Evolutionary conservation across 257 asterid species (phyloP).

Genomic region (Ilex asprella): DNA sequence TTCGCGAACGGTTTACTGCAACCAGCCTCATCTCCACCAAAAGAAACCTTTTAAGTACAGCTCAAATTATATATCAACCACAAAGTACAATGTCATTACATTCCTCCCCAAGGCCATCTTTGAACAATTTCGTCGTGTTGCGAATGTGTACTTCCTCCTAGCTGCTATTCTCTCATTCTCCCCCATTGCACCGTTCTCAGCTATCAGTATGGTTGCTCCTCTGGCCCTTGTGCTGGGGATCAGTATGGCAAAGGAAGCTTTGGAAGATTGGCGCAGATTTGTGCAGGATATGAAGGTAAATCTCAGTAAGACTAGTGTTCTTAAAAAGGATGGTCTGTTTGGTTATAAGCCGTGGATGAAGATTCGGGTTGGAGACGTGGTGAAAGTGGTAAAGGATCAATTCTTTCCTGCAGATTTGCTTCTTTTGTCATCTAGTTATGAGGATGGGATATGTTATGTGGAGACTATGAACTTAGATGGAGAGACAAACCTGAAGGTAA

Average conservation of each 20-base stretch:
- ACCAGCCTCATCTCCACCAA: conserved; percentile 67
- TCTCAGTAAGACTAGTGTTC: conserved; percentile 58
- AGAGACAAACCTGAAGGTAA: conserved; percentile 91
- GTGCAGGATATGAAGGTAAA: conserved; percentile 94
- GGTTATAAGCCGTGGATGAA: conserved; percentile 78
- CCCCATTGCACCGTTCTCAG: conserved; percentile 72
- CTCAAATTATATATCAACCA: conserved; percentile 76
- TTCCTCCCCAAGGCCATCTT: conserved; percentile 89
- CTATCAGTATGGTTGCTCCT: conserved; percentile 89
- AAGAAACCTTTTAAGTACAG: conserved; percentile 64
- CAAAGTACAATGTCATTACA: conserved; percentile 76
- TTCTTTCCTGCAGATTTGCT: conserved; percentile 94
- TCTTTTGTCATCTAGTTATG: conserved; percentile 76
- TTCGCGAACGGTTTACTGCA: conserved; percentile 74
- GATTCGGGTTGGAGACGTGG: conserved; percentile 81
- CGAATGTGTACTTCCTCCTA: conserved; percentile 85
- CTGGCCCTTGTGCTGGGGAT: conserved; percentile 83
- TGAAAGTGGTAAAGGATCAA: conserved; percentile 82
- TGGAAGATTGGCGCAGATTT: conserved; percentile 90
- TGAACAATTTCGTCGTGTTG: conserved; percentile 95
- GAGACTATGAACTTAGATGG: conserved; percentile 98
- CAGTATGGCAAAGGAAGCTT: conserved; percentile 98
- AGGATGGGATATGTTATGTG: conserved; percentile 91
- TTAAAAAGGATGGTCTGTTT: conserved; percentile 60
- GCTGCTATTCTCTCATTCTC: conserved; percentile 78